Conservation (phyloP, 306 rosid genomes). For the Quercus dentata region DNA sequence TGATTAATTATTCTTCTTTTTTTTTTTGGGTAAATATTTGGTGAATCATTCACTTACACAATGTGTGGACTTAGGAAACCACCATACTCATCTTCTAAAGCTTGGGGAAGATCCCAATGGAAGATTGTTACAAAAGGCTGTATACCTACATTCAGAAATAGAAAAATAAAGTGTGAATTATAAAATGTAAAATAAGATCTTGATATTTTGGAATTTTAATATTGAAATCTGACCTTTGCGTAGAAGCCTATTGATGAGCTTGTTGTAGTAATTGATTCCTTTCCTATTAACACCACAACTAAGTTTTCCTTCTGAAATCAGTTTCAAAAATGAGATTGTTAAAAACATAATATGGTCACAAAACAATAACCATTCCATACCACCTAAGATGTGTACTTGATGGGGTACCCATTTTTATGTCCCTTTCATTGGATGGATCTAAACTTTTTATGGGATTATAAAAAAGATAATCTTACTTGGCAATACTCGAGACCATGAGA, state of each 20-base stretch:
- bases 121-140: slow-evolving; percentile 58
- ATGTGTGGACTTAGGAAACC: slow-evolving; percentile 50
- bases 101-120: slow-evolving; percentile 75
- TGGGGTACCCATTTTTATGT: too few relatives aligned
- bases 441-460: too few relatives aligned
- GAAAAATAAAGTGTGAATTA: too few relatives aligned
- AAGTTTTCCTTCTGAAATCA: slow-evolving; percentile 37
- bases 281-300: slow-evolving; percentile 51
- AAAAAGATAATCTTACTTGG: too few relatives aligned
- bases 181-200: not conserved
- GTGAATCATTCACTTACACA: slow-evolving; percentile 34
- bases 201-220: not conserved
- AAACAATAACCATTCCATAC: slow-evolving; percentile 15
- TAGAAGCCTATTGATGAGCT: slow-evolving; percentile 49
- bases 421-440: too few relatives aligned
- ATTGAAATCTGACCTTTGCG: slow-evolving; percentile 29
- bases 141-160: slow-evolving; percentile 13
- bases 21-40: too few relatives aligned
- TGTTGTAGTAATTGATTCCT: slow-evolving; percentile 54
- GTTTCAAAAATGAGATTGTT: not conserved
- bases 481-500: too few relatives aligned
- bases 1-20: too few relatives aligned
- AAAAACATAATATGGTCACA: not conserved
- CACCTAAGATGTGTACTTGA: too few relatives aligned
- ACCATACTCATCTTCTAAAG: slow-evolving; percentile 54